Evolutionary conservation across 768 basidiomycete species (phyloP).

Genomic region (Kwoniella sp.): DNA sequence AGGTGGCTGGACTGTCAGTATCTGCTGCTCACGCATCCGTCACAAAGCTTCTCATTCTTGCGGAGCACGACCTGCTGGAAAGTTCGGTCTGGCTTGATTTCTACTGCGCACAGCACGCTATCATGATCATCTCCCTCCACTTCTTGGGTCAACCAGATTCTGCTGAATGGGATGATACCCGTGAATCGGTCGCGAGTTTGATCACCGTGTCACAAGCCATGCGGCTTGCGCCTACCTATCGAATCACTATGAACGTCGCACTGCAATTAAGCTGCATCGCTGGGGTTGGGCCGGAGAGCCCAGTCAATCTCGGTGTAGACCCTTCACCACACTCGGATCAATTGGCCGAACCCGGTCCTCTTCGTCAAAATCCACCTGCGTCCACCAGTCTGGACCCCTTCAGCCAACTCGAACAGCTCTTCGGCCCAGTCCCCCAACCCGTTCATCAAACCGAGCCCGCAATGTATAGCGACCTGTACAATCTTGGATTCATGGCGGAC

Average conservation of each 20-base stretch:
- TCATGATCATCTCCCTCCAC: conserved; percentile 20
- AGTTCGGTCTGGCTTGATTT: conserved; percentile 18
- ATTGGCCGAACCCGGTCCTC: neutral
- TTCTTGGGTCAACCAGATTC: conserved; percentile 19
- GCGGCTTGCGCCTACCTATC: conserved; percentile 18
- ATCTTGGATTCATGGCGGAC: neutral
- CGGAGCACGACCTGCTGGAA: conserved; percentile 6
- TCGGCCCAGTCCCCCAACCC: neutral
- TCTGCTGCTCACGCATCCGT: conserved; percentile 7
- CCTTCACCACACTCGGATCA: neutral
- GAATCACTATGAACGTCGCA: conserved; percentile 28
- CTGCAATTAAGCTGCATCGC: conserved; percentile 15
- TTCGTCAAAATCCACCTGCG: no score
- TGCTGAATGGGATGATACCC: neutral
- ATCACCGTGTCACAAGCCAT: conserved; percentile 10
- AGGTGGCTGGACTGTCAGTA: neutral
- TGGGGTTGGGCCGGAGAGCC: conserved; percentile 10
- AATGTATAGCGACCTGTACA: neutral
- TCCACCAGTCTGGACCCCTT: no score
- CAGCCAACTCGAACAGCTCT: neutral
- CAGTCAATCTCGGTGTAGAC: neutral
- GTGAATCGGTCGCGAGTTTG: neutral
- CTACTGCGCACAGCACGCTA: conserved; percentile 21
- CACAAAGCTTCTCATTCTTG: conserved; percentile 3
- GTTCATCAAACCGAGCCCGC: neutral